A percentile compares a stretch with the other conserved stretches of the same genome.
Conservation (phyloP, 1,139 yeast genomes). For the Candida tropicalis region DNA sequence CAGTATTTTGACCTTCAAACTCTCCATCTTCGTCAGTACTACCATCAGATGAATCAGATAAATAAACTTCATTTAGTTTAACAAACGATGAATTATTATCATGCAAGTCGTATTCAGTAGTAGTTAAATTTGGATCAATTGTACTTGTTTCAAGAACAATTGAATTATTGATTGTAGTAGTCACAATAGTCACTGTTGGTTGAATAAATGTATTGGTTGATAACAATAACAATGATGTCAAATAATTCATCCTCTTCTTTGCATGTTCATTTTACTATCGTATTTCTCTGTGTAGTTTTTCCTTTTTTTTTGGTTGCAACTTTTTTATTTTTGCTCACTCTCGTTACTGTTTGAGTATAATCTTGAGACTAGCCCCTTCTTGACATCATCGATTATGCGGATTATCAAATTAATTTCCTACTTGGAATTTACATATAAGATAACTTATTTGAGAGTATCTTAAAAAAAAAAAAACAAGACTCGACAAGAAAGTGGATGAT, state of each 20-base stretch:
- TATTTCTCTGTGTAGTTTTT: background rate
- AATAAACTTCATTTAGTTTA: background rate
- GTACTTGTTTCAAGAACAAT: background rate
- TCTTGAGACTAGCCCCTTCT: too few relatives aligned
- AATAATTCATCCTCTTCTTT: conserved; percentile 11
- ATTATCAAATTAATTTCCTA: background rate
- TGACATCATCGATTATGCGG: too few relatives aligned
- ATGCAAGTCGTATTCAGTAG: background rate
- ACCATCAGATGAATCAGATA: background rate
- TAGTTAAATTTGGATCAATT: background rate
- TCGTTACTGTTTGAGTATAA: background rate
- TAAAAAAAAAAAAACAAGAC: too few relatives aligned
- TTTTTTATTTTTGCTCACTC: background rate
- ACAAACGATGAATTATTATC: background rate
- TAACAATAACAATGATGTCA: conserved; percentile 14
- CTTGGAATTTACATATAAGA: too few relatives aligned
- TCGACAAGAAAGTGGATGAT: too few relatives aligned
- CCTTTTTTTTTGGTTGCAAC: conserved; percentile 3
- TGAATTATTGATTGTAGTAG: background rate
- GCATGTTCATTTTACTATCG: too few relatives aligned
- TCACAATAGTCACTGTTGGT: conserved; percentile 7
- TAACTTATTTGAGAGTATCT: too few relatives aligned
- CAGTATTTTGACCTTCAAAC: too few relatives aligned
- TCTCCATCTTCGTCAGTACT: background rate
- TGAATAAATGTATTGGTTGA: conserved; percentile 11